These are phyloP conservation scores for Glomus cerebriforme DNA, from an alignment of 192 early-diverging fungal genomes.

Conservation along the genomic window DNA sequence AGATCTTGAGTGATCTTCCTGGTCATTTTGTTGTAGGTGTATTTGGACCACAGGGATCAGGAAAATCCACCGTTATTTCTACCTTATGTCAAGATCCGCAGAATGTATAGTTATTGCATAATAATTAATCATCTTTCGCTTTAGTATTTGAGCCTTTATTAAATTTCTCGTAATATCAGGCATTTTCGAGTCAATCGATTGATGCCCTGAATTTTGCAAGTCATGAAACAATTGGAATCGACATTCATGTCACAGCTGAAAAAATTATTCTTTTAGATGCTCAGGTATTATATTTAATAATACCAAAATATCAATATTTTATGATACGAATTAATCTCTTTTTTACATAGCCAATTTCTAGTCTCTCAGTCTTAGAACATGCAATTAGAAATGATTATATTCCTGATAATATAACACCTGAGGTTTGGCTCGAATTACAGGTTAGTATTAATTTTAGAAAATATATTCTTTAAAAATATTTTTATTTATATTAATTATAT, in stretches of 20 bases:
- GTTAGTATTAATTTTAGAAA: not conserved
- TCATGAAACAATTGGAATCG: conserved; percentile 55
- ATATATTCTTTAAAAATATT: not conserved
- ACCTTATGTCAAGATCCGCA: conserved; percentile 41
- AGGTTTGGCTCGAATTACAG: conserved; percentile 41
- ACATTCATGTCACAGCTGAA: conserved; percentile 63
- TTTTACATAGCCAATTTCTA: conserved; percentile 41
- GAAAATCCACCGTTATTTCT: conserved; percentile 64
- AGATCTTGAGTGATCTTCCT: conserved; percentile 53
- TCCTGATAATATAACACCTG: conserved; percentile 36
- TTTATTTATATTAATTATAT: not conserved
- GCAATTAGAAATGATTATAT: conserved; percentile 34
- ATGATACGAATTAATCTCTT: not conserved
- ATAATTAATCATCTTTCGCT: not conserved
- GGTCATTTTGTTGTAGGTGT: conserved; percentile 69
- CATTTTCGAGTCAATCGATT: conserved; percentile 39
- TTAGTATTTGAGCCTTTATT: not conserved
- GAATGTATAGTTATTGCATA: conserved; percentile 25
- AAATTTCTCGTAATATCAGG: not conserved
- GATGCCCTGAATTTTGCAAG: conserved; percentile 35
- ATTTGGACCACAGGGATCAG: conserved; percentile 60
- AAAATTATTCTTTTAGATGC: conserved; percentile 59
- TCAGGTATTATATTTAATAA: not conserved
- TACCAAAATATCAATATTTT: not conserved
- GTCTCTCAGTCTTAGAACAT: conserved; percentile 45